Conservation (phyloP, 2,329 filamentous ascomycete genomes). For the Xylaria sp. region DNA sequence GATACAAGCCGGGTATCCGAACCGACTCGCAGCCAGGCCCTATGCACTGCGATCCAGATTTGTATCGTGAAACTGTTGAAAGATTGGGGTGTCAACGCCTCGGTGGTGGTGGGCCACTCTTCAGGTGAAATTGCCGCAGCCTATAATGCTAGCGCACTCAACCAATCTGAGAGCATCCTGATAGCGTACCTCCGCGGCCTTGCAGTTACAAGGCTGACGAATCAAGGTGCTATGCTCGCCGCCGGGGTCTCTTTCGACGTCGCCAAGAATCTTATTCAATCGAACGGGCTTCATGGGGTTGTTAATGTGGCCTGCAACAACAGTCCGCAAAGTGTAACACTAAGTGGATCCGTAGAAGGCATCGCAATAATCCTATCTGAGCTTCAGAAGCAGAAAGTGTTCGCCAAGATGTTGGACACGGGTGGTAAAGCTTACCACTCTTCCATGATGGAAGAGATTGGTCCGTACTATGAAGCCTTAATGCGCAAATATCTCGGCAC, state of each 20-base stretch:
- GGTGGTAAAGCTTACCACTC: too few relatives aligned
- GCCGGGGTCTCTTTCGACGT: conserved; percentile 3
- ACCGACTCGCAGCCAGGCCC: too few relatives aligned
- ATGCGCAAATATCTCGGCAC: too few relatives aligned
- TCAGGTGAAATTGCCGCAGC: conserved; percentile 56
- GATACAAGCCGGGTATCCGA: too few relatives aligned
- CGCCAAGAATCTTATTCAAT: conserved; percentile 3
- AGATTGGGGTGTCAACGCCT: conserved; percentile 31
- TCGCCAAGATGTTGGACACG: conserved; percentile 32
- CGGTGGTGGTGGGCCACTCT: conserved; percentile 44
- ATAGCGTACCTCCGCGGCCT: conserved; percentile 31
- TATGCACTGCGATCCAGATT: too few relatives aligned
- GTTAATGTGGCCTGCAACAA: conserved; percentile 7
- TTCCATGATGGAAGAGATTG: too few relatives aligned
- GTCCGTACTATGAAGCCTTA: too few relatives aligned
- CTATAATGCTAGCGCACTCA: conserved; percentile 50
- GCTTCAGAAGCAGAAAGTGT: neutral
- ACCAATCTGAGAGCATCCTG: conserved; percentile 19
- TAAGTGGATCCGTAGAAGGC: conserved; percentile 29
- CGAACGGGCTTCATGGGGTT: neutral
- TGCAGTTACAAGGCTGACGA: conserved; percentile 26
- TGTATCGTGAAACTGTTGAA: too few relatives aligned
- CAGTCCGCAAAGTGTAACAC: conserved; percentile 2
- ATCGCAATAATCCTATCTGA: neutral
- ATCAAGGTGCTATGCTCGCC: conserved; percentile 2